Evolutionary conservation across 305 asterid species (phyloP).

Genomic region (Solanum hybrid): DNA sequence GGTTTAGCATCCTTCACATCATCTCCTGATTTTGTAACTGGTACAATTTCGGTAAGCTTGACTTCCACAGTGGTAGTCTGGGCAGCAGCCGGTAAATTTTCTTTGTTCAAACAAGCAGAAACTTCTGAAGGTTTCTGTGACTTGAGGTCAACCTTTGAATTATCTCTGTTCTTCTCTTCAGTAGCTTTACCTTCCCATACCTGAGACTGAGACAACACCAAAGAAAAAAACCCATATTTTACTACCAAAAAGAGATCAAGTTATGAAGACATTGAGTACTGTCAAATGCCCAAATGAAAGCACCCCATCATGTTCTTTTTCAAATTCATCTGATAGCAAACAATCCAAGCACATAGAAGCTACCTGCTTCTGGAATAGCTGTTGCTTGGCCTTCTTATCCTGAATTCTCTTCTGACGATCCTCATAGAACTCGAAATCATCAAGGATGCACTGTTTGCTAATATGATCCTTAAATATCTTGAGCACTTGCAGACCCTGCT

Average conservation of each 20-base stretch:
- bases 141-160: conserved; percentile 14
- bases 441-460: conserved; percentile 48
- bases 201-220: conserved; percentile 1
- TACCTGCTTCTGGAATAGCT: conserved; percentile 49
- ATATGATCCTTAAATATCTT: conserved; percentile 62
- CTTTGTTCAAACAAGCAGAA: conserved; percentile 7
- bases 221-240: background rate
- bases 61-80: background rate
- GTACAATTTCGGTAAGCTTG: background rate
- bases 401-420: conserved; percentile 63
- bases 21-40: background rate
- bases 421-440: conserved; percentile 65
- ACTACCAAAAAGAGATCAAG: background rate
- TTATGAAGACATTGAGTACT: background rate
- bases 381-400: conserved; percentile 66
- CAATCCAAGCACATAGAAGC: background rate
- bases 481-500: conserved; percentile 63
- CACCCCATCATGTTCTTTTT: background rate
- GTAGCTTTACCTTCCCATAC: conserved; percentile 44
- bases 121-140: conserved; percentile 16
- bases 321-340: background rate
- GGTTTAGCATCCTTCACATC: background rate
- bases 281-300: background rate
- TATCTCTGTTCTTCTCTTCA: conserved; percentile 39
- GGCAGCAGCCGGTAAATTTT: background rate